phyloP scores from a whole-genome alignment of 805 yeast genomes.

The Spencermartinsiella europaea region DNA sequence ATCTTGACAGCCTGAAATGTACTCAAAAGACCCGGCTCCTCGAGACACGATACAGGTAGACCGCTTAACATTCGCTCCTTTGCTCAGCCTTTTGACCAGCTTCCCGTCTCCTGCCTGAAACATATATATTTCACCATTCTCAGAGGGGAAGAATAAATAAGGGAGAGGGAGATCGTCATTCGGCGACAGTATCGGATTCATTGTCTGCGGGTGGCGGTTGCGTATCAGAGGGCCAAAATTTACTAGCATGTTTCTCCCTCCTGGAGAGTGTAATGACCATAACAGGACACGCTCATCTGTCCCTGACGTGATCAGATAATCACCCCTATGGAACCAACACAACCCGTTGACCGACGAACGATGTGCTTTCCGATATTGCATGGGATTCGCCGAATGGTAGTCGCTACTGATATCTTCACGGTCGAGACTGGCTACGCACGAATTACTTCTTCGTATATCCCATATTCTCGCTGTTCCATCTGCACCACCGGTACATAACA shows the following conservation, averaged over 20 bases:
- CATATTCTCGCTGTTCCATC: slow-evolving; percentile 79
- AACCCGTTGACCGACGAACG: slow-evolving; percentile 74
- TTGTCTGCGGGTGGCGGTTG: slow-evolving; percentile 53
- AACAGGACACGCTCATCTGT: slow-evolving; percentile 73
- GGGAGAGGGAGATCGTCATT: slow-evolving; percentile 49
- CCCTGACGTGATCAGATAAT: slow-evolving; percentile 59
- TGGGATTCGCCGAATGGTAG: slow-evolving; percentile 24
- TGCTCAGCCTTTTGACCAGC: slow-evolving; percentile 50
- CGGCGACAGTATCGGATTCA: slow-evolving; percentile 52
- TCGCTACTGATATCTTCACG: slow-evolving; percentile 40
- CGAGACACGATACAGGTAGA: slow-evolving; percentile 50
- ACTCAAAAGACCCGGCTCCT: slow-evolving; percentile 41
- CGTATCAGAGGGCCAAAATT: slow-evolving; percentile 77
- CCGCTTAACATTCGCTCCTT: slow-evolving; percentile 38
- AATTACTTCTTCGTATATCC: slow-evolving; percentile 72
- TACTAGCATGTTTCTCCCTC: slow-evolving; percentile 52
- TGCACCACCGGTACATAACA: slow-evolving; percentile 73
- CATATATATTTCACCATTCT: slow-evolving; percentile 63
- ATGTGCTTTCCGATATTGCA: slow-evolving; percentile 53
- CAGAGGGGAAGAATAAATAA: slow-evolving; percentile 65
- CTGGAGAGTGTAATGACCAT: slow-evolving; percentile 63
- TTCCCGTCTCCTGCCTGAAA: slow-evolving; percentile 58
- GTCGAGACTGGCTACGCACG: slow-evolving; percentile 62
- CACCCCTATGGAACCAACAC: slow-evolving; percentile 66
- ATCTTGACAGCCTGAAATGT: slow-evolving; percentile 59